phyloP scores from a whole-genome alignment of 371 early-diverging fungal species.

The Circinella umbellata region DNA sequence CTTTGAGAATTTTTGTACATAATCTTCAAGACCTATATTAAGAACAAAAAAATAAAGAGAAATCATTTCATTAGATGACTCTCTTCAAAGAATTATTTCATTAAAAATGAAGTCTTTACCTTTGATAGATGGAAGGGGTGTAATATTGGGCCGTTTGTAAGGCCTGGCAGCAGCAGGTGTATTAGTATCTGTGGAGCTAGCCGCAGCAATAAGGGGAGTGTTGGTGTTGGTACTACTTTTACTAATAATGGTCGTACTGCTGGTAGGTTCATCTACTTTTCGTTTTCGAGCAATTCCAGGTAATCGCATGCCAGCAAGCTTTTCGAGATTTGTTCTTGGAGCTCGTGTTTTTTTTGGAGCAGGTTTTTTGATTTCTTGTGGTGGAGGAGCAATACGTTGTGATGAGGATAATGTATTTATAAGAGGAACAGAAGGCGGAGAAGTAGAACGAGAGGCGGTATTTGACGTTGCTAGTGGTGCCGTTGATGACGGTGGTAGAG shows the following conservation, averaged over 20 bases:
- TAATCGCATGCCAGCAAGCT: constrained; percentile 1
- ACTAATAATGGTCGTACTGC: neutral
- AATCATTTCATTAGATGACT: neutral
- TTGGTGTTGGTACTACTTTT: neutral
- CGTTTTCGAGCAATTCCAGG: neutral
- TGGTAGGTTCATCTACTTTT: neutral
- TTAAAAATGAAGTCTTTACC: neutral
- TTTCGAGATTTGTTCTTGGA: constrained; percentile 1
- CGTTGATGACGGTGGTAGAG: too few species aligned
- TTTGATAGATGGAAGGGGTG: neutral
- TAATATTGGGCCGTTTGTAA: neutral
- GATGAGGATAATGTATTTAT: too few species aligned
- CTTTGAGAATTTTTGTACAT: neutral
- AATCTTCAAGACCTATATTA: neutral
- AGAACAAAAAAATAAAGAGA: neutral
- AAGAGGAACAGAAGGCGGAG: too few species aligned
- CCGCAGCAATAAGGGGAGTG: neutral
- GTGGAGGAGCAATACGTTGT: too few species aligned
- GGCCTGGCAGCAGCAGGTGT: neutral
- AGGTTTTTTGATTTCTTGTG: too few species aligned
- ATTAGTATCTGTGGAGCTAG: too few species aligned
- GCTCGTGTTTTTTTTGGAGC: neutral
- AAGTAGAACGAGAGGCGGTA: too few species aligned
- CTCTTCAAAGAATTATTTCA: neutral
- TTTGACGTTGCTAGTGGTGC: too few species aligned